Percentiles rank a stretch among this genome's conserved stretches.
Evolutionary conservation across 768 basidiomycete species (phyloP).

Genomic region (Psilocybe subaeruginosa): DNA sequence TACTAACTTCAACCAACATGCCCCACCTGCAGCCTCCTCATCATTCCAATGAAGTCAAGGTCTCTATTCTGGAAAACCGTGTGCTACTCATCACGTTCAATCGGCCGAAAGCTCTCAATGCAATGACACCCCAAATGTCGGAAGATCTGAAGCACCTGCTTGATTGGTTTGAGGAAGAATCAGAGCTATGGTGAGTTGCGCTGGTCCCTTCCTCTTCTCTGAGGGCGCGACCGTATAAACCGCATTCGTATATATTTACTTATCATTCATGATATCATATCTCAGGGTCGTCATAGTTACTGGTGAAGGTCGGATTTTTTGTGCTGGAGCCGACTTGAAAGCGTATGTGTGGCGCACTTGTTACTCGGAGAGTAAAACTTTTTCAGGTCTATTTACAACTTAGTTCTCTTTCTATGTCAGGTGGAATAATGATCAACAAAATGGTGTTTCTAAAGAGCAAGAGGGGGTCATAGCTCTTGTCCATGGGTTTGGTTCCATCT

Average conservation of each 20-base stretch:
- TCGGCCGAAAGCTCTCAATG: slow-evolving; percentile 72
- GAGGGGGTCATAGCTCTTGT: slow-evolving; percentile 38
- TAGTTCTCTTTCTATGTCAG: slow-evolving; percentile 33
- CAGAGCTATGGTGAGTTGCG: slow-evolving; percentile 66
- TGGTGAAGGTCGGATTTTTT: slow-evolving; percentile 73
- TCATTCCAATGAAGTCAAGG: slow-evolving; percentile 39
- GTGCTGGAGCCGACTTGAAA: slow-evolving; percentile 81
- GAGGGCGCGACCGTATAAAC: slow-evolving; percentile 1
- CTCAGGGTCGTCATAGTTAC: slow-evolving; percentile 75
- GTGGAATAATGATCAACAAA: slow-evolving; percentile 59
- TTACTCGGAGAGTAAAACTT: neutral
- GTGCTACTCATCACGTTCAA: slow-evolving; percentile 52
- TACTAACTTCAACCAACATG: slow-evolving; percentile 9
- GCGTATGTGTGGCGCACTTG: slow-evolving; percentile 46
- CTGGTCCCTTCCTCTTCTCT: neutral
- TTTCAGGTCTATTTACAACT: neutral
- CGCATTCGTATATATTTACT: slow-evolving; percentile 5
- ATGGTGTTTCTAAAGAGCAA: slow-evolving; percentile 46
- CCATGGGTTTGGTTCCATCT: slow-evolving; percentile 76
- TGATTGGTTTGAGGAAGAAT: slow-evolving; percentile 77
- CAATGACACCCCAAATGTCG: slow-evolving; percentile 65
- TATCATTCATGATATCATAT: slow-evolving; percentile 9
- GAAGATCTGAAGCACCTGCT: slow-evolving; percentile 54
- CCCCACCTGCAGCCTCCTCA: slow-evolving; percentile 27
- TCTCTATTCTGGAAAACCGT: slow-evolving; percentile 41